Evolutionary conservation across 768 basidiomycete genomes (phyloP).

Genomic region (Butyriboletus loyo): DNA sequence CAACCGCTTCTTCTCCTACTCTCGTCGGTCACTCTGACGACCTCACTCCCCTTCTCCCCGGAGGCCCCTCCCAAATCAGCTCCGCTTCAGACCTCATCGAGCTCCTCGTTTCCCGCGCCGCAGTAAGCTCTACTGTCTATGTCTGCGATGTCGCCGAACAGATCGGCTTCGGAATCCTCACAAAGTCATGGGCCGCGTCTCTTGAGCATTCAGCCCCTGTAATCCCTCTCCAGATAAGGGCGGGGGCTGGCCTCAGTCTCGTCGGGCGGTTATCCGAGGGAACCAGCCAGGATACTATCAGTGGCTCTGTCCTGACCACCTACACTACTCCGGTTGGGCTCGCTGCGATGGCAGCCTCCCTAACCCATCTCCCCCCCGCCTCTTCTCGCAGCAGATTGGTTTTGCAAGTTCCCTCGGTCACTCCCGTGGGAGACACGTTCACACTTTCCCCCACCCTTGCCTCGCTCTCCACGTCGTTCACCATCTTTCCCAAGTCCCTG

Average conservation of each 20-base stretch:
- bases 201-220: slow-evolving; percentile 47
- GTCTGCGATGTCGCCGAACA: slow-evolving; percentile 83
- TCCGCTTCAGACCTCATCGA: slow-evolving; percentile 68
- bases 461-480: slow-evolving; percentile 55
- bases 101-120: slow-evolving; percentile 55
- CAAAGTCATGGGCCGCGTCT: slow-evolving; percentile 59
- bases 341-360: slow-evolving; percentile 75
- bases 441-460: slow-evolving; percentile 77
- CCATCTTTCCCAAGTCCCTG: slow-evolving; percentile 60
- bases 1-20: slow-evolving; percentile 29
- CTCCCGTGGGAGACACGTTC: slow-evolving; percentile 61
- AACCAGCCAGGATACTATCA: slow-evolving; percentile 63
- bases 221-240: slow-evolving; percentile 73
- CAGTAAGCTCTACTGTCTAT: slow-evolving; percentile 65
- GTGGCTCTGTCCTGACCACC: slow-evolving; percentile 63
- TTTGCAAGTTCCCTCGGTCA: slow-evolving; percentile 78
- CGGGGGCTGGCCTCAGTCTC: slow-evolving; percentile 79
- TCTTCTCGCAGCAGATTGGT: slow-evolving; percentile 65
- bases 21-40: slow-evolving; percentile 34
- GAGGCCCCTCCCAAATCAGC: slow-evolving; percentile 1
- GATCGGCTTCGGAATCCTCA: slow-evolving; percentile 73
- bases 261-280: slow-evolving; percentile 79
- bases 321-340: slow-evolving; percentile 85
- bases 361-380: slow-evolving; percentile 67
- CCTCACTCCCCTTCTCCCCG: slow-evolving; percentile 15